A percentile compares a stretch with the other conserved stretches of the same genome.
phyloP scores from a whole-genome alignment of 2,329 filamentous ascomycete genomes.

The Zymoseptoria pseudotritici region DNA sequence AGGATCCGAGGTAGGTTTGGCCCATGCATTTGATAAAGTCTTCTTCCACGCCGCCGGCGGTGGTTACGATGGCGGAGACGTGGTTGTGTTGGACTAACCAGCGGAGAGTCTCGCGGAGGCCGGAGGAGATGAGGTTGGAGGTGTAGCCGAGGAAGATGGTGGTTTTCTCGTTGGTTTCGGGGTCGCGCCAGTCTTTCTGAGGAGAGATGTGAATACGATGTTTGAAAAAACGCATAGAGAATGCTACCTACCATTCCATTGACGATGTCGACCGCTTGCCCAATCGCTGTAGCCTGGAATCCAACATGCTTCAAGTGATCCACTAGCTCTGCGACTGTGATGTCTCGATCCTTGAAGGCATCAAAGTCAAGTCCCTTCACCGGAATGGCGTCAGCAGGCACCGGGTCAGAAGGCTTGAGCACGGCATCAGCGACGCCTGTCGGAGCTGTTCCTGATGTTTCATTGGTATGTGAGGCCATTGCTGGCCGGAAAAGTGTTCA shows the following conservation, averaged over 20 bases:
- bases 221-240: constrained; percentile 1
- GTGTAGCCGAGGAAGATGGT: constrained; percentile 98
- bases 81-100: constrained; percentile 91
- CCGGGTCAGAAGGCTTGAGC: constrained; percentile 72
- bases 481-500: not conserved
- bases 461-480: constrained; percentile 26
- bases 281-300: constrained; percentile 72
- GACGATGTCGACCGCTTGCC: constrained; percentile 82
- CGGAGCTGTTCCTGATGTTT: constrained; percentile 29
- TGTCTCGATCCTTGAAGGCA: constrained; percentile 61
- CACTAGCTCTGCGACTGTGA: constrained; percentile 80
- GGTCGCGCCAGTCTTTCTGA: constrained; percentile 72
- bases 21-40: constrained; percentile 98
- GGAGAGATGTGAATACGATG: constrained; percentile 1
- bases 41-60: constrained; percentile 90
- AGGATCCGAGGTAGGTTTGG: constrained; percentile 85
- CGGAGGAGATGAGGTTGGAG: constrained; percentile 94
- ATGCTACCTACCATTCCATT: constrained; percentile 75
- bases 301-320: constrained; percentile 79
- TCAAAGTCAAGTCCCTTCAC: constrained; percentile 93
- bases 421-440: constrained; percentile 63
- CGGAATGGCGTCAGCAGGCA: constrained; percentile 68
- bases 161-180: constrained; percentile 68
- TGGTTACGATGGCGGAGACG: constrained; percentile 88
- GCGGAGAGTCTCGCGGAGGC: constrained; percentile 80